These are phyloP conservation scores for Salix exigua DNA, from an alignment of 345 rosid species.

Conservation along the genomic window DNA sequence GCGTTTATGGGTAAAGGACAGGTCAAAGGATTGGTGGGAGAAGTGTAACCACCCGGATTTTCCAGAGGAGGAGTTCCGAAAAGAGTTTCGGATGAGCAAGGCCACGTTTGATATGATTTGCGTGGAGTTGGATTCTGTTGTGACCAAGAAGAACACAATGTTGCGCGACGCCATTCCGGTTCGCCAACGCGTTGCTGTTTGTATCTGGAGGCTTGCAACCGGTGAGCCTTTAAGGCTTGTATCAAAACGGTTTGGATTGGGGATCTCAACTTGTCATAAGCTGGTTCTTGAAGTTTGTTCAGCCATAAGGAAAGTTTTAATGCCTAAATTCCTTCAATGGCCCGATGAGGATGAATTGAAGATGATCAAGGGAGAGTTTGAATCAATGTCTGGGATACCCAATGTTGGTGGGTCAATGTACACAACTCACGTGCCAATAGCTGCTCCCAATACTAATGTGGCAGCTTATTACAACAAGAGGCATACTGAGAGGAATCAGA, in stretches of 20 bases:
- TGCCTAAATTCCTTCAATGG: conserved; percentile 71
- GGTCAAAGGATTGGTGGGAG: conserved; percentile 92
- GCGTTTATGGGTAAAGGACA: conserved; percentile 81
- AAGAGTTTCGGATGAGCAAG: conserved; percentile 72
- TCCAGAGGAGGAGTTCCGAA: conserved; percentile 65
- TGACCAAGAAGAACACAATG: conserved; percentile 86
- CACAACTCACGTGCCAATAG: conserved; percentile 79
- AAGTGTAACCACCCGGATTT: conserved; percentile 52
- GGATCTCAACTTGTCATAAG: conserved; percentile 85
- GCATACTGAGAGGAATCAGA: conserved; percentile 81
- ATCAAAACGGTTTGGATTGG: conserved; percentile 76
- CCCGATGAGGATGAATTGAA: conserved; percentile 47
- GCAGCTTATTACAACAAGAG: conserved; percentile 71
- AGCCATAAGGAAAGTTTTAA: conserved; percentile 58
- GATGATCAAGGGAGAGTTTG: conserved; percentile 40
- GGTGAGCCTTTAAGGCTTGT: conserved; percentile 81
- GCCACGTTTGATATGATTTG: conserved; percentile 71
- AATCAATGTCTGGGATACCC: conserved; percentile 48
- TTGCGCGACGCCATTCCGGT: conserved; percentile 85
- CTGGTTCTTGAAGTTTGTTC: conserved; percentile 77
- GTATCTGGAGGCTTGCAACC: conserved; percentile 81
- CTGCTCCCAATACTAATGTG: conserved; percentile 69
- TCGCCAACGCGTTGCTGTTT: conserved; percentile 83
- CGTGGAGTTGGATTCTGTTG: conserved; percentile 59
- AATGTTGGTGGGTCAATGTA: conserved; percentile 74